Conservation (phyloP, 2,329 filamentous ascomycete species). For the Calonectria pseudoreteaudii region DNA sequence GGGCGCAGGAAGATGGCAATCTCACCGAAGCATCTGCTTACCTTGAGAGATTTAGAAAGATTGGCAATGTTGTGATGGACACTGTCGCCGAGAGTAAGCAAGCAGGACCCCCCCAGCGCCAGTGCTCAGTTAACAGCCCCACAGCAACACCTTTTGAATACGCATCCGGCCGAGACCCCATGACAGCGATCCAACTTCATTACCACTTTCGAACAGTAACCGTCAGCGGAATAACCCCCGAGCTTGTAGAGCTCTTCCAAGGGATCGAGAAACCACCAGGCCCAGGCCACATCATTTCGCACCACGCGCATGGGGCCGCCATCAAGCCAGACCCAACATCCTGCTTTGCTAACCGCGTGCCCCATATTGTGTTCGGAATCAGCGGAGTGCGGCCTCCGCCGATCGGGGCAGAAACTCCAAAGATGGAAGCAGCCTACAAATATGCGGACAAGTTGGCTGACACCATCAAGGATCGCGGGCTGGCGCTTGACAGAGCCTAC, state of each 20-base stretch:
- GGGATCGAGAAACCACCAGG: not conserved
- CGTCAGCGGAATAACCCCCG: slow-evolving; percentile 4
- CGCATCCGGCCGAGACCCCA: not conserved
- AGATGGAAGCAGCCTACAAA: not conserved
- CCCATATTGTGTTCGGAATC: slow-evolving; percentile 6
- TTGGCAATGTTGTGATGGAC: not conserved
- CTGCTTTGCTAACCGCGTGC: not conserved
- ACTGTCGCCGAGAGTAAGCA: slow-evolving; percentile 4
- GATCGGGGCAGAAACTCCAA: not conserved
- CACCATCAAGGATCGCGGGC: not conserved
- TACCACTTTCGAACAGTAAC: slow-evolving; percentile 4
- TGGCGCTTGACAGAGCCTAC: slow-evolving; percentile 4
- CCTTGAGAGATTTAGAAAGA: not conserved
- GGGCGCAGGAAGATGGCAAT: slow-evolving; percentile 1
- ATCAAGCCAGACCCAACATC: not conserved
- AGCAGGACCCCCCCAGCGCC: not conserved
- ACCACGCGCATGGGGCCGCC: slow-evolving; percentile 8
- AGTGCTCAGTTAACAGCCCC: not conserved
- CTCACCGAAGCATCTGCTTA: not conserved
- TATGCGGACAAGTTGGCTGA: not conserved
- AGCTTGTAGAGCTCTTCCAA: slow-evolving; percentile 2
- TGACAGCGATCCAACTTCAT: not conserved
- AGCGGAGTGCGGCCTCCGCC: not conserved
- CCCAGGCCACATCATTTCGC: slow-evolving; percentile 1
- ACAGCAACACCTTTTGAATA: not conserved